Conservation (phyloP, 495 filamentous ascomycete genomes). For the Oleoguttula mirabilis region DNA sequence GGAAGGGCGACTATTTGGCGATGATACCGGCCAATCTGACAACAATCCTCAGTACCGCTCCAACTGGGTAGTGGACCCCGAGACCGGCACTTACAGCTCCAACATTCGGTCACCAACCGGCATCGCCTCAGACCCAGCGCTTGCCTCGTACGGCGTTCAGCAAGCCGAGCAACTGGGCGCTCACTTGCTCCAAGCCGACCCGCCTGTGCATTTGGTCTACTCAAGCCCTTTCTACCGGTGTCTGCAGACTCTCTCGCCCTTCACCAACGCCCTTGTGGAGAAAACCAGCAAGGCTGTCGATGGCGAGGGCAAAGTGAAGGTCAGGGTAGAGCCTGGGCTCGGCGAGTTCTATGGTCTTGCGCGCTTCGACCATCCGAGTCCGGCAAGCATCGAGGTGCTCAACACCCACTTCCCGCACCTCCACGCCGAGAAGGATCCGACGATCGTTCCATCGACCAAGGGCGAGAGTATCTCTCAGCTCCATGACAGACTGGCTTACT, state of each 20-base stretch:
- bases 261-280: slow-evolving; percentile 41
- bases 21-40: too few relatives aligned
- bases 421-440: slow-evolving; percentile 39
- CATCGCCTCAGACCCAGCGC: slow-evolving; percentile 72
- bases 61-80: slow-evolving; percentile 71
- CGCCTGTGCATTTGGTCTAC: slow-evolving; percentile 66
- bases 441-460: slow-evolving; percentile 49
- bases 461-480: slow-evolving; percentile 71
- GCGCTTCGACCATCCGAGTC: slow-evolving; percentile 70
- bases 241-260: slow-evolving; percentile 71
- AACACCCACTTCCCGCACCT: slow-evolving; percentile 49
- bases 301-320: slow-evolving; percentile 32
- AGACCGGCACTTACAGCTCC: slow-evolving; percentile 60
- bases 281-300: too few relatives aligned
- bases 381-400: slow-evolving; percentile 49
- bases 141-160: slow-evolving; percentile 71
- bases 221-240: slow-evolving; percentile 85
- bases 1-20: too few relatives aligned
- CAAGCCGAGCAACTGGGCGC: slow-evolving; percentile 70
- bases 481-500: slow-evolving; percentile 65
- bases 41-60: slow-evolving; percentile 92
- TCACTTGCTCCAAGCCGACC: slow-evolving; percentile 47
- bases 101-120: slow-evolving; percentile 67
- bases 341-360: slow-evolving; percentile 87
- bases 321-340: slow-evolving; percentile 63